Conservation (phyloP, 768 basidiomycete genomes). For the Cantharellus anzutake region DNA sequence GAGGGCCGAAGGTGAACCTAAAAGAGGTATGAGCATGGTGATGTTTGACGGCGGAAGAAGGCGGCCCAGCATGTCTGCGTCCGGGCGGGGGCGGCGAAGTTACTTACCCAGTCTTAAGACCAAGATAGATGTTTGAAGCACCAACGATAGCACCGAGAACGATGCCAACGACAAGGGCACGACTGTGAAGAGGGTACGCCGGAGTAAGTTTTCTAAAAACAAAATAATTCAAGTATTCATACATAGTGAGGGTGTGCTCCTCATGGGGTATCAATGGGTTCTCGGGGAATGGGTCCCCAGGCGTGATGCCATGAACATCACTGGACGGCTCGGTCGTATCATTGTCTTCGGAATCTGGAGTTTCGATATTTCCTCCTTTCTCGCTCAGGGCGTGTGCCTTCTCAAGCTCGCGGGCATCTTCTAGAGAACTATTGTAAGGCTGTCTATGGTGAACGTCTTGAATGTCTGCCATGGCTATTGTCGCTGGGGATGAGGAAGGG, state of each 20-base stretch:
- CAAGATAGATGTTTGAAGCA: constrained; percentile 33
- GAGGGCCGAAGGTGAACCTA: constrained; percentile 39
- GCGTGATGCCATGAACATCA: not conserved
- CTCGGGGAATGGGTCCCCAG: constrained; percentile 30
- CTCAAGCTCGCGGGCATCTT: not conserved
- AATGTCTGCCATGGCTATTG: too few relatives aligned
- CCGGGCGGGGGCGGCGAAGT: not conserved
- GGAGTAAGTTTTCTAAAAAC: constrained; percentile 25
- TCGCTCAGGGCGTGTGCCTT: not conserved
- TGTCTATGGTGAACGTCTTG: not conserved
- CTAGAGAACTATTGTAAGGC: too few relatives aligned
- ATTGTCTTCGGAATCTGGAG: not conserved
- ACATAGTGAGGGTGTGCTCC: constrained; percentile 25
- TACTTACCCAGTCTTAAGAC: constrained; percentile 37
- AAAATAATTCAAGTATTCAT: constrained; percentile 15
- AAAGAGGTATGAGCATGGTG: not conserved
- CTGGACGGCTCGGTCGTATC: not conserved
- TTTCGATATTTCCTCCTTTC: not conserved
- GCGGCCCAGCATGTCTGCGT: not conserved
- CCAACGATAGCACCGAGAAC: constrained; percentile 9
- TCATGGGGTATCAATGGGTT: constrained; percentile 29
- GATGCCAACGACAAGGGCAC: constrained; percentile 7
- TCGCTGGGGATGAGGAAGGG: too few relatives aligned
- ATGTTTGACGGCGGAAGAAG: not conserved
- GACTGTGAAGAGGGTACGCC: too few relatives aligned